phyloP scores from a whole-genome alignment of 768 basidiomycete species.

The Thelephora ganbajun region DNA sequence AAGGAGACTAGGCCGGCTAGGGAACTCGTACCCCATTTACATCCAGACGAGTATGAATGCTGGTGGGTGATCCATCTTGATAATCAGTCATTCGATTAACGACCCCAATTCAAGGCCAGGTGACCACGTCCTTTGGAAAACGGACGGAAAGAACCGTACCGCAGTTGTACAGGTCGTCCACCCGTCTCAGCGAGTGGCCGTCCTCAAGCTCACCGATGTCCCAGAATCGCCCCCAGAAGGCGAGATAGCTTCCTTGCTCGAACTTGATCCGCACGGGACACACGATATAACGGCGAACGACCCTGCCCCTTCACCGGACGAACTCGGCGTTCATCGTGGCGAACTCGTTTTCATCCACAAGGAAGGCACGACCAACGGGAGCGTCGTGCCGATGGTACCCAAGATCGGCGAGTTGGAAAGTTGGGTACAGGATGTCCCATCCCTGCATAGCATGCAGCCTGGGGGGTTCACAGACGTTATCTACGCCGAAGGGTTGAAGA shows the following conservation, averaged over 20 bases:
- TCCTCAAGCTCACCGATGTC: slow-evolving; percentile 39
- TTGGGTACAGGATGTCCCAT: slow-evolving; percentile 56
- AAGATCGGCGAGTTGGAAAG: slow-evolving; percentile 73
- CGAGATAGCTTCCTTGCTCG: slow-evolving; percentile 69
- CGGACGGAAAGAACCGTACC: slow-evolving; percentile 48
- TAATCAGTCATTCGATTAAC: background rate
- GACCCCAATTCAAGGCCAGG: slow-evolving; percentile 51
- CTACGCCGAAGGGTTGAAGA: slow-evolving; percentile 5
- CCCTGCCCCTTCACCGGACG: slow-evolving; percentile 32
- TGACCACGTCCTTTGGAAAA: slow-evolving; percentile 77
- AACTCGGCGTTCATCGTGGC: slow-evolving; percentile 69
- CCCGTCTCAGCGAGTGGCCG: slow-evolving; percentile 55
- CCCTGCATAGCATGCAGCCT: slow-evolving; percentile 22
- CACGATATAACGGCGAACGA: slow-evolving; percentile 21
- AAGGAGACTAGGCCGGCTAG: slow-evolving; percentile 45
- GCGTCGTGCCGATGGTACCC: slow-evolving; percentile 55
- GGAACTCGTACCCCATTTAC: slow-evolving; percentile 67
- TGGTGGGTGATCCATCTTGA: slow-evolving; percentile 35
- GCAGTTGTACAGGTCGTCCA: slow-evolving; percentile 74
- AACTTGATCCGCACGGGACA: slow-evolving; percentile 77
- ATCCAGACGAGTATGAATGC: slow-evolving; percentile 86
- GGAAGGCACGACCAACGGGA: slow-evolving; percentile 60
- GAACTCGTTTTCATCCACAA: slow-evolving; percentile 76
- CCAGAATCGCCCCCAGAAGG: slow-evolving; percentile 20
- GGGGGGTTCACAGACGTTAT: slow-evolving; percentile 41